Evolutionary conservation across 1,284 basidiomycete genomes (phyloP), one percentile per base, ranked within the genome.

Genomic region (Apiotrichum gracile): DNA sequence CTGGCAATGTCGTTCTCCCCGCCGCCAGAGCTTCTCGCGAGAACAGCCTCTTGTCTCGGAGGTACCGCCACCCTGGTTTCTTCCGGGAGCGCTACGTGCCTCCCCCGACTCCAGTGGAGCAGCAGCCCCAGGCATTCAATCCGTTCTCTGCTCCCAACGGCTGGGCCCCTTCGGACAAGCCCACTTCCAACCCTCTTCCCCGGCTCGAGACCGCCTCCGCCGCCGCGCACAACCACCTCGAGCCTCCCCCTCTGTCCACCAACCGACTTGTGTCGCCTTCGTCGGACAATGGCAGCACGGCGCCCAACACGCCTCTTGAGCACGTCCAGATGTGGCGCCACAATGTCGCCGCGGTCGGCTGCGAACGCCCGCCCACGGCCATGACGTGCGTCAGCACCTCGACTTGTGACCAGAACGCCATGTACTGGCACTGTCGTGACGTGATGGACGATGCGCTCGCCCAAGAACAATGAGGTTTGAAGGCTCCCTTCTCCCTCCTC

Each of bases 61-160:
- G 19, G 42, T 44, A 44, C 29, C 42, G 42, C 29, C 17, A 44
- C 29, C 42, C 42, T 22, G 42, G 42, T 4, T 44, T 33, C 42
- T 44, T 44, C 42, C 27, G 42, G 13, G 42, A 44, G 42, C 42
- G 42, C 42, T 44, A 44, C 42, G 42, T 44, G 13, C 42, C 42
- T 19, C 42, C 42, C 19, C 42, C 42, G 4, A 44, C 42, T 0
- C 42, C 42, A 3, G 42, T 17, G 19, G 10, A 42, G 24, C 27
- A 44, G n/a, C 14, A 16, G 27, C 17, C 17, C 5, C 39, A 10
- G 7, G 10, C 41, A 29, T 29, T 43, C 13, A 27, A 43, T 29
- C 25, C 26, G 26, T 43, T 43, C 16, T 25, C 26, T 14, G 13
- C 33, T 5, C 33, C 33, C 7, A 5, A n/a, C 10, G 35, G n/a